Percentiles rank a stretch among this genome's conserved stretches.
phyloP scores from a whole-genome alignment of 371 early-diverging fungal species.

The Saksenaea vasiformis region DNA sequence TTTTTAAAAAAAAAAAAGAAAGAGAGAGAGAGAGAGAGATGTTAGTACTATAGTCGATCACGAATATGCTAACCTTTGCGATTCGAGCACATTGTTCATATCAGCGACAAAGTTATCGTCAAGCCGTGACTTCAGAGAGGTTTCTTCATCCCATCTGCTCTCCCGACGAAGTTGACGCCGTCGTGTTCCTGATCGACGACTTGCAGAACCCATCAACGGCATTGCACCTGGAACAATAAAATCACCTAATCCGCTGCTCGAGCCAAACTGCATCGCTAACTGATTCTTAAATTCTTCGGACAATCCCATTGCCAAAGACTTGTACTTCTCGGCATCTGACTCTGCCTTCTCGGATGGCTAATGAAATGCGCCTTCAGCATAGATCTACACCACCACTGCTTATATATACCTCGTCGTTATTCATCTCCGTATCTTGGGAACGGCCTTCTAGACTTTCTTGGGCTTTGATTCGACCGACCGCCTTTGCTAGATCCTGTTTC shows the following conservation, averaged over 20 bases:
- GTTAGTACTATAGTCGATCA: neutral
- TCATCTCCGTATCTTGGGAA: constrained; percentile 8
- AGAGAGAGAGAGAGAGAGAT: too few relatives aligned
- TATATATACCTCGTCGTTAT: constrained; percentile 2
- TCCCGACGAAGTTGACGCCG: constrained; percentile 23
- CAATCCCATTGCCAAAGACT: constrained; percentile 43
- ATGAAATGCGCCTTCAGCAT: neutral
- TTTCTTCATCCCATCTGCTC: neutral
- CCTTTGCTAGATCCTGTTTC: constrained; percentile 34
- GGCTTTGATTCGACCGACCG: constrained; percentile 41
- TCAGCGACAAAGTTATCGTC: neutral
- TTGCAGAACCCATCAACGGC: constrained; percentile 51
- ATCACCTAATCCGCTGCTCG: constrained; percentile 41
- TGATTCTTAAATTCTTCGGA: constrained; percentile 50
- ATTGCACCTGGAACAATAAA: constrained; percentile 44
- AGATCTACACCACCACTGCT: neutral
- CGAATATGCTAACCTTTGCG: neutral
- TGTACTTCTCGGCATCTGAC: constrained; percentile 31
- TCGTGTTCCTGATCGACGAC: constrained; percentile 33
- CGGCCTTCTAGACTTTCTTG: constrained; percentile 46
- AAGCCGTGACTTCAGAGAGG: neutral
- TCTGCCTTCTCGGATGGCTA: neutral
- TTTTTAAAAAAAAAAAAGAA: too few relatives aligned
- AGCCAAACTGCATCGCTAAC: constrained; percentile 48
- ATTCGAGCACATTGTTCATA: neutral